phyloP scores from a whole-genome alignment of 1,284 basidiomycete species.

The Cutaneotrichosporon spelunceum region DNA sequence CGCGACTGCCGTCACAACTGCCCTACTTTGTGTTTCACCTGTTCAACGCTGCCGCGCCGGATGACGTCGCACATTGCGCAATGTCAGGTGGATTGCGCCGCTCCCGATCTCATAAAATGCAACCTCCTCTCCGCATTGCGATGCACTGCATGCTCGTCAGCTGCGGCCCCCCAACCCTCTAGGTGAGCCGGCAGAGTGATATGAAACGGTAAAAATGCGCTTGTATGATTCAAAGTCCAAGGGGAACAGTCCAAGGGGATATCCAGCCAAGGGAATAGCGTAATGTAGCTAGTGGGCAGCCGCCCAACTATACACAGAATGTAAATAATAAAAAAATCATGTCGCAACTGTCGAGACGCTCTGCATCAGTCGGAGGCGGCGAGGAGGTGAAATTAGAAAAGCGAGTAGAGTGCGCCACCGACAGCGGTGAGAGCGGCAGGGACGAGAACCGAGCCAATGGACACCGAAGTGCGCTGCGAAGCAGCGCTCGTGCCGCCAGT shows the following conservation, averaged over 20 bases:
- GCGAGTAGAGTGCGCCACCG: not conserved
- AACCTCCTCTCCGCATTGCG: no score
- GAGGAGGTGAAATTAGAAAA: not conserved
- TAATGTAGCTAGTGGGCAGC: not conserved
- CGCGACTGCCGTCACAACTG: no score
- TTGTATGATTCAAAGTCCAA: not conserved
- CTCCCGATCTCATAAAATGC: no score
- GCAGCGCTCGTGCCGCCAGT: slow-evolving; percentile 5
- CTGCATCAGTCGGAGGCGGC: not conserved
- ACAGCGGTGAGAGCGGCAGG: not conserved
- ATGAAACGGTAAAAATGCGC: not conserved
- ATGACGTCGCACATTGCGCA: no score
- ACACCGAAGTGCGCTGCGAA: not conserved
- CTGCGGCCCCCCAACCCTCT: not conserved
- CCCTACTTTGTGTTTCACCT: no score
- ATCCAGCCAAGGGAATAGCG: not conserved
- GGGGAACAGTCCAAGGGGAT: not conserved
- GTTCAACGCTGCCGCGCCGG: no score
- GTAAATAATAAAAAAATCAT: not conserved
- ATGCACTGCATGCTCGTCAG: not conserved
- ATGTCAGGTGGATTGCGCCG: no score
- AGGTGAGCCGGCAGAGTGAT: not conserved
- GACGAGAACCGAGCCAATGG: not conserved
- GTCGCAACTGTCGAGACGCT: not conserved
- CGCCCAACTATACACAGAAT: not conserved